Percentiles rank a stretch among this genome's conserved stretches.
phyloP scores from a whole-genome alignment of 805 yeast species.

The Yamadazyma paraphyllophila region DNA sequence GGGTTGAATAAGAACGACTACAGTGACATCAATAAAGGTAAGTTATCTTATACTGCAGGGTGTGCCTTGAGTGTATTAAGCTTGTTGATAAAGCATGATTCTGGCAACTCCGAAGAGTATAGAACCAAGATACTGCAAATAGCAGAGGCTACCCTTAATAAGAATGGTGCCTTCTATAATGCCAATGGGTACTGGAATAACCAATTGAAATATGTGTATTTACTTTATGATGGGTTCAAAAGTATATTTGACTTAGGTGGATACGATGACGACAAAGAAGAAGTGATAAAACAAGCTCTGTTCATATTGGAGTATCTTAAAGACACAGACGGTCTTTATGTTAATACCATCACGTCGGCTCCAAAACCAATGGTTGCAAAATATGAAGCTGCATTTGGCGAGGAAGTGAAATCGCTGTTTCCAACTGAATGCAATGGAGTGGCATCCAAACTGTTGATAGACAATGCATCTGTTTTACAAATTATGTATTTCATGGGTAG shows the following conservation, averaged over 20 bases:
- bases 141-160: conserved; percentile 17
- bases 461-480: conserved; percentile 18
- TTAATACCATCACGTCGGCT: conserved; percentile 5
- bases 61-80: conserved; percentile 22
- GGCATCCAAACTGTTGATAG: conserved; percentile 15
- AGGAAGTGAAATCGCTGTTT: background rate
- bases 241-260: conserved; percentile 13
- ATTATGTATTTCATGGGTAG: conserved; percentile 14
- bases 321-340: conserved; percentile 16
- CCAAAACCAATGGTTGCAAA: conserved; percentile 6
- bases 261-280: conserved; percentile 7
- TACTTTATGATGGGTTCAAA: conserved; percentile 22
- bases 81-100: conserved; percentile 15
- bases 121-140: conserved; percentile 18
- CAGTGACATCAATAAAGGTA: conserved; percentile 20
- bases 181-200: conserved; percentile 25
- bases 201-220: conserved; percentile 20
- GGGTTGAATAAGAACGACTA: conserved; percentile 18
- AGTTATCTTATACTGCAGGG: conserved; percentile 24
- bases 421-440: conserved; percentile 7
- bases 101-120: conserved; percentile 1
- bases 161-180: conserved; percentile 19
- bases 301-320: conserved; percentile 15
- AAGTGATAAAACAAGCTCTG: conserved; percentile 15
- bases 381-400: conserved; percentile 8